A percentile compares a stretch with the other conserved stretches of the same genome.
Conservation (phyloP, 495 filamentous ascomycete species). For the Stereocaulon alpinum region DNA sequence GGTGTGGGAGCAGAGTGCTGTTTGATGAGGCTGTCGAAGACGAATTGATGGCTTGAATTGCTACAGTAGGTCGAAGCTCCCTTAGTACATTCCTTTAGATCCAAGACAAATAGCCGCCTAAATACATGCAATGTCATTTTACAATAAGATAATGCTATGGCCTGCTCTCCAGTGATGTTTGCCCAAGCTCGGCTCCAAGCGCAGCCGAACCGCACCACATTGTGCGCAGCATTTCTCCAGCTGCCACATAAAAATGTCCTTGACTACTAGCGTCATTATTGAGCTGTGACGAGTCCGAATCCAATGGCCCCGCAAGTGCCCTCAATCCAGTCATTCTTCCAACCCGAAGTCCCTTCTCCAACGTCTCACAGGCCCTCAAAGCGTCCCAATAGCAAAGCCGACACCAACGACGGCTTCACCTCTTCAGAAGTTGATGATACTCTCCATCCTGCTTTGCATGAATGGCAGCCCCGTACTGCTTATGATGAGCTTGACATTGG, state of each 20-base stretch:
- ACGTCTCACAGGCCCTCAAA: slow-evolving; percentile 1
- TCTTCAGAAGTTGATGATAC: slow-evolving; percentile 34
- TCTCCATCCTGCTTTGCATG: slow-evolving; percentile 29
- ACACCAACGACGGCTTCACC: slow-evolving; percentile 42
- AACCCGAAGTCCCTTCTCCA: slow-evolving; percentile 21
- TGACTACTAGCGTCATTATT: background rate
- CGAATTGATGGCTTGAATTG: background rate
- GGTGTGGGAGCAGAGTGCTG: background rate
- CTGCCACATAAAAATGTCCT: background rate
- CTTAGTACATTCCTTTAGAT: slow-evolving; percentile 22
- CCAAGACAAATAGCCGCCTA: slow-evolving; percentile 23
- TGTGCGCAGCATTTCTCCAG: background rate
- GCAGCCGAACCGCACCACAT: background rate
- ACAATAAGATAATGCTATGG: slow-evolving; percentile 1
- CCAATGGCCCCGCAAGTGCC: slow-evolving; percentile 31
- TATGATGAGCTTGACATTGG: slow-evolving; percentile 44
- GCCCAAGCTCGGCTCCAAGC: background rate
- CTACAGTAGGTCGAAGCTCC: slow-evolving; percentile 14
- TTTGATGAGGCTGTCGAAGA: background rate
- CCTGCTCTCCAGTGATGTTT: background rate
- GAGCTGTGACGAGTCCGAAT: background rate
- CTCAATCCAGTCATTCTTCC: slow-evolving; percentile 47
- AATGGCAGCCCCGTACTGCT: slow-evolving; percentile 45
- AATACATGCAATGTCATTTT: background rate
- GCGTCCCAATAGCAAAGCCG: slow-evolving; percentile 11